A percentile compares a stretch with the other conserved stretches of the same genome.
phyloP scores from a whole-genome alignment of 2,329 filamentous ascomycete genomes.

The Aureobasidium uvarum region DNA sequence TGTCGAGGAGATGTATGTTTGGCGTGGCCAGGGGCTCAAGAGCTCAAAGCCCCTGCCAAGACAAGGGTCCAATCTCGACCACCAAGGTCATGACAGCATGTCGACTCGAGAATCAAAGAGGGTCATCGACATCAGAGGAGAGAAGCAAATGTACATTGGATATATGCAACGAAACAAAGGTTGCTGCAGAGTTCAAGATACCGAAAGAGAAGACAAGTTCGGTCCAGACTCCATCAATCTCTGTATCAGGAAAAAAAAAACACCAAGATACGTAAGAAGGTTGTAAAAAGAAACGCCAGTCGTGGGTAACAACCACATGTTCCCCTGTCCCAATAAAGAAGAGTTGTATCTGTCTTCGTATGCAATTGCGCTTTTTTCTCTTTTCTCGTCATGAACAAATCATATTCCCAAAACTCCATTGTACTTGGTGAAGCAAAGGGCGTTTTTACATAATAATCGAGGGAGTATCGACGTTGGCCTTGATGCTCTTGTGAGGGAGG shows the following conservation, averaged over 20 bases:
- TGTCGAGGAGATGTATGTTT: not conserved
- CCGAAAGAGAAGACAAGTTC: not conserved
- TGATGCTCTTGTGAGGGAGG: conserved; percentile 97
- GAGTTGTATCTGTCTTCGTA: conserved; percentile 13
- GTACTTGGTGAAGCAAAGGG: not conserved
- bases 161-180: conserved; percentile 21
- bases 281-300: conserved; percentile 16
- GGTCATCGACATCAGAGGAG: not conserved
- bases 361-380: conserved; percentile 24
- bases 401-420: conserved; percentile 20
- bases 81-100: conserved; percentile 2
- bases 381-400: conserved; percentile 18
- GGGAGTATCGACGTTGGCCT: conserved; percentile 81
- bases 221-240: not conserved
- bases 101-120: not conserved
- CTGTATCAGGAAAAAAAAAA: not conserved
- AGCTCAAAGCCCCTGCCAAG: conserved; percentile 10
- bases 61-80: not conserved
- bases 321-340: conserved; percentile 10
- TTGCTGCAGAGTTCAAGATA: not conserved
- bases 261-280: conserved; percentile 13
- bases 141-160: conserved; percentile 21
- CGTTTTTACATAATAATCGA: conserved; percentile 36
- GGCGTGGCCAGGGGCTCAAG: not conserved
- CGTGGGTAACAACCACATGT: conserved; percentile 15